Evolutionary conservation across 2,329 filamentous ascomycete genomes (phyloP).

Genomic region (Diplocarpon mali): DNA sequence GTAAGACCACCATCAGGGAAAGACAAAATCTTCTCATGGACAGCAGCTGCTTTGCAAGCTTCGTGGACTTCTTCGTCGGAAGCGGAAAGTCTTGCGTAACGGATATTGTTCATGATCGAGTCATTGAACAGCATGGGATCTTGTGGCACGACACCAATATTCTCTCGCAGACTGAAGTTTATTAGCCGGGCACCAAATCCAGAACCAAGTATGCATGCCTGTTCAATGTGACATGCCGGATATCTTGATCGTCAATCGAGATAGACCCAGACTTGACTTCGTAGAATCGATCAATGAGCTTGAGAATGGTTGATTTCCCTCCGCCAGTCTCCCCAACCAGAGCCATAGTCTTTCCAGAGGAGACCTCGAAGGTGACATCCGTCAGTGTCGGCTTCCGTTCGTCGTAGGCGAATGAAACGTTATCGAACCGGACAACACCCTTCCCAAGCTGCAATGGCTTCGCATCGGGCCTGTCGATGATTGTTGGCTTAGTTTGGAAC

Average conservation of each 20-base stretch:
- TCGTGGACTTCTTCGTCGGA: conserved; percentile 28
- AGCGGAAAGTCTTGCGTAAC: conserved; percentile 23
- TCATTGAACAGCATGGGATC: conserved; percentile 45
- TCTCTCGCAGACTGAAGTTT: conserved; percentile 26
- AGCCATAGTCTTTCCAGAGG: conserved; percentile 32
- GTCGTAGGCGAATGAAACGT: conserved; percentile 30
- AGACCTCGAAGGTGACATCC: conserved; percentile 28
- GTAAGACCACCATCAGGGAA: conserved; percentile 43
- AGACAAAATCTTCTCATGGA: conserved; percentile 44
- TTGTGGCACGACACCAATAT: conserved; percentile 46
- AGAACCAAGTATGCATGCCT: conserved; percentile 34
- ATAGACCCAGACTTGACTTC: conserved; percentile 31
- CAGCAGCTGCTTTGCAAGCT: conserved; percentile 46
- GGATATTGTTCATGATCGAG: conserved; percentile 32
- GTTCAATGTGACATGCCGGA: conserved; percentile 33
- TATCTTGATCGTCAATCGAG: conserved; percentile 29
- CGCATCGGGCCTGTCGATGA: conserved; percentile 38
- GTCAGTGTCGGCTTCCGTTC: conserved; percentile 26
- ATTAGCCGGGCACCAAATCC: conserved; percentile 14
- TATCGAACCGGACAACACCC: conserved; percentile 26
- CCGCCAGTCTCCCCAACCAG: conserved; percentile 36
- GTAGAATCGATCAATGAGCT: conserved; percentile 36
- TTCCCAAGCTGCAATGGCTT: conserved; percentile 33
- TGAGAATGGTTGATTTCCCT: conserved; percentile 34
- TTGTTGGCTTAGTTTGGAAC: conserved; percentile 44